Evolutionary conservation across 257 asterid species (phyloP).

Genomic region (Parsonsia alboflavescens): DNA sequence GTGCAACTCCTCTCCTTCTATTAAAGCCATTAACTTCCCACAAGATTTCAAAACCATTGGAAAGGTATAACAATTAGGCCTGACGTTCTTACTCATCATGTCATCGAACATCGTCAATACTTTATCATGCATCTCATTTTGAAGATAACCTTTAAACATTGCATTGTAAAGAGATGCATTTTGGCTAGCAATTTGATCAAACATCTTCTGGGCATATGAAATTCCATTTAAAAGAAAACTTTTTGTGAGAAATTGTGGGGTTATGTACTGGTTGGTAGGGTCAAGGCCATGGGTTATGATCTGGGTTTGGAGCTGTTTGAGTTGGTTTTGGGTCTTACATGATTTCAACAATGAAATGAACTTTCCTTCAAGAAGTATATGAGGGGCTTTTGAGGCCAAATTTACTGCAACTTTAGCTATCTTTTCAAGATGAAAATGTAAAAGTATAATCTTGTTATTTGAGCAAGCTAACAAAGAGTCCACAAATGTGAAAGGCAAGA

Average conservation of each 20-base stretch:
- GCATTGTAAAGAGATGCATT: conserved; percentile 63
- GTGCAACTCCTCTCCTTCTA: conserved; percentile 67
- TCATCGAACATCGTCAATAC: conserved; percentile 37
- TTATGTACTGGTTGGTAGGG: conserved; percentile 33
- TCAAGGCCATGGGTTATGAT: conserved; percentile 35
- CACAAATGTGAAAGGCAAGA: not conserved
- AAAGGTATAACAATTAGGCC: conserved; percentile 58
- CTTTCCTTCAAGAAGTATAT: conserved; percentile 21
- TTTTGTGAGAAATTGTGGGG: conserved; percentile 49
- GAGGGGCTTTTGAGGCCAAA: conserved; percentile 15
- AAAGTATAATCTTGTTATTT: not conserved
- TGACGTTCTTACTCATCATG: conserved; percentile 61
- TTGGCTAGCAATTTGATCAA: conserved; percentile 50
- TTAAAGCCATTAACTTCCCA: conserved; percentile 39
- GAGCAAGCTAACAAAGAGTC: not conserved
- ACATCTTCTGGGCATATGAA: conserved; percentile 44
- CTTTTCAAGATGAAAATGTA: not conserved
- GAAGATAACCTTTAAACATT: conserved; percentile 69
- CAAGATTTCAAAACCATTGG: conserved; percentile 76
- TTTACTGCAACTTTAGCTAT: conserved; percentile 28
- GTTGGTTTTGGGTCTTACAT: conserved; percentile 51
- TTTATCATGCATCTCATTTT: conserved; percentile 34
- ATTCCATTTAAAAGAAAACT: conserved; percentile 36
- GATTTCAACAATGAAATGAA: conserved; percentile 41
- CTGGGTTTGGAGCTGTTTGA: conserved; percentile 67